phyloP scores from a whole-genome alignment of 352 stramenopile genomes.

The Peronospora destructor region DNA sequence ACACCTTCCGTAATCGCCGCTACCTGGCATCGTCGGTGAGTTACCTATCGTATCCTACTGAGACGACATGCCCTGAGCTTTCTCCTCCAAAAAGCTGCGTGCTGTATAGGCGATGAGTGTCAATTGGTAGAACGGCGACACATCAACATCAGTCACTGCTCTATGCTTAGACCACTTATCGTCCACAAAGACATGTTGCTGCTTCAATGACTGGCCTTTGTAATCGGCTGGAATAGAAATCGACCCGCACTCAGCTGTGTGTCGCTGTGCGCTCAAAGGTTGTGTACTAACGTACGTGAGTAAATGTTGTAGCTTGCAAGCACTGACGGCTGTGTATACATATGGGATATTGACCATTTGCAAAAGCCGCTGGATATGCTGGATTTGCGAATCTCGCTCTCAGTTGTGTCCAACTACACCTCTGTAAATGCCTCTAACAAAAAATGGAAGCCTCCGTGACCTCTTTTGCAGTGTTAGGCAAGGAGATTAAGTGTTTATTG shows the following conservation, averaged over 20 bases:
- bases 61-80: constrained; percentile 50
- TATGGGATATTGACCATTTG: constrained; percentile 83
- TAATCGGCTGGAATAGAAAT: no score
- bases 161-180: constrained; percentile 78
- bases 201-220: constrained; percentile 72
- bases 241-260: no score
- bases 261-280: neutral
- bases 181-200: constrained; percentile 63
- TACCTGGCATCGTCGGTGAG: constrained; percentile 43
- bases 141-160: constrained; percentile 74
- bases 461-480: constrained; percentile 71
- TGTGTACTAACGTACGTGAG: constrained; percentile 3
- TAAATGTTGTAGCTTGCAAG: constrained; percentile 56
- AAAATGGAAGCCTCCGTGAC: constrained; percentile 82
- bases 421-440: constrained; percentile 64
- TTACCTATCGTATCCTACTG: constrained; percentile 73
- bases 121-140: constrained; percentile 83
- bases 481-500: constrained; percentile 82
- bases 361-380: constrained; percentile 80
- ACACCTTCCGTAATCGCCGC: constrained; percentile 67
- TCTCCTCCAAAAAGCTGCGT: constrained; percentile 64
- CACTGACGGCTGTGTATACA: constrained; percentile 78
- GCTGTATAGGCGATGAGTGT: constrained; percentile 61
- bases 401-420: constrained; percentile 69
- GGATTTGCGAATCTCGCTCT: constrained; percentile 74